Conservation (phyloP, 768 basidiomycete genomes). For the Lentinula guzmanii region DNA sequence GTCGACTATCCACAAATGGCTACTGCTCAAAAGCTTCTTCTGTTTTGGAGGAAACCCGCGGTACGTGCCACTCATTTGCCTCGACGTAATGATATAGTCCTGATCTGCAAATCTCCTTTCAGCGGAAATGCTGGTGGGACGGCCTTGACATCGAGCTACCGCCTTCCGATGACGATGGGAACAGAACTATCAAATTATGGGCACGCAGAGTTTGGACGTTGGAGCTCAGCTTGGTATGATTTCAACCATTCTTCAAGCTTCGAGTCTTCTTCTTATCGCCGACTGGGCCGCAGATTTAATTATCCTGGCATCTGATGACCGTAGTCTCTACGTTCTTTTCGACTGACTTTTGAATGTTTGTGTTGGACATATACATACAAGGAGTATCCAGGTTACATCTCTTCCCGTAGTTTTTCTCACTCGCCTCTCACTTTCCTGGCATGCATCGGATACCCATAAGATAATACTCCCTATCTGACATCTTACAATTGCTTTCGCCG, state of each 20-base stretch:
- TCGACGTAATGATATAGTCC: neutral
- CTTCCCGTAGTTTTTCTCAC: neutral
- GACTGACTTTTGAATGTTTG: neutral
- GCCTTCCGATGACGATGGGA: conserved; percentile 41
- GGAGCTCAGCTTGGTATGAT: conserved; percentile 83
- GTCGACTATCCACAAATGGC: conserved; percentile 93
- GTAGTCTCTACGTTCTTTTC: neutral
- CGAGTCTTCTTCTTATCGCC: conserved; percentile 8
- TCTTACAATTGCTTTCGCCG: neutral
- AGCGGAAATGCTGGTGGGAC: conserved; percentile 99
- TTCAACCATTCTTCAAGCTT: neutral
- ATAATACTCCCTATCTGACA: neutral
- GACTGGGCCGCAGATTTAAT: neutral
- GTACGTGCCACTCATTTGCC: conserved; percentile 43
- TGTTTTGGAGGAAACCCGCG: conserved; percentile 99
- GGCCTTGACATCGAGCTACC: conserved; percentile 87
- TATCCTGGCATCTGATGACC: neutral
- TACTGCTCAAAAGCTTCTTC: conserved; percentile 91
- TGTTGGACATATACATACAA: neutral
- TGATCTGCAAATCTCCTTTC: conserved; percentile 6
- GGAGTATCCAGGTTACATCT: neutral
- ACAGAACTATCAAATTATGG: conserved; percentile 82
- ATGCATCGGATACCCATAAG: neutral
- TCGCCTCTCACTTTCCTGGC: neutral
- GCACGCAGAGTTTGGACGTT: conserved; percentile 97